phyloP scores from a whole-genome alignment of 345 rosid genomes.

The Eucalyptus fibrosa region DNA sequence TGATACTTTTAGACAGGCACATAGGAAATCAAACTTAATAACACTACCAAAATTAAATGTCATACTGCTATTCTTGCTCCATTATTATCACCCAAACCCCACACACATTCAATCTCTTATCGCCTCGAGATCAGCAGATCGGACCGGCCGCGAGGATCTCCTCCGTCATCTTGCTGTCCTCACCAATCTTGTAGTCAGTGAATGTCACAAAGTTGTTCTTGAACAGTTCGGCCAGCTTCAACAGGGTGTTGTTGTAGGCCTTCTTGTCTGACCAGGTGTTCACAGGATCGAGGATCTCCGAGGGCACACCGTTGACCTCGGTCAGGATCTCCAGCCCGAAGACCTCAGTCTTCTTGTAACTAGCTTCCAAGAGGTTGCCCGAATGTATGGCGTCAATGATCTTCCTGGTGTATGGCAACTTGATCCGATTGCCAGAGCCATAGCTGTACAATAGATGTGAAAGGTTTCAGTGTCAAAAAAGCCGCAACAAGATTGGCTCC shows the following conservation, averaged over 20 bases:
- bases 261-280: slow-evolving; percentile 78
- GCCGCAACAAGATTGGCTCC: background rate
- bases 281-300: slow-evolving; percentile 70
- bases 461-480: background rate
- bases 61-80: too few relatives aligned
- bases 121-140: too few relatives aligned
- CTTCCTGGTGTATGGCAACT: slow-evolving; percentile 72
- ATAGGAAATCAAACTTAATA: too few relatives aligned
- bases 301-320: slow-evolving; percentile 70
- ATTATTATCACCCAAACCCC: too few relatives aligned
- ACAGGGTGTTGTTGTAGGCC: slow-evolving; percentile 60
- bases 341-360: slow-evolving; percentile 59
- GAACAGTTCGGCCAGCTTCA: slow-evolving; percentile 85
- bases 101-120: too few relatives aligned
- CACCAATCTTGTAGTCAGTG: slow-evolving; percentile 68
- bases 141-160: too few relatives aligned
- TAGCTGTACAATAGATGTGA: slow-evolving; percentile 22
- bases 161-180: slow-evolving; percentile 10
- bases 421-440: slow-evolving; percentile 77
- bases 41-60: too few relatives aligned
- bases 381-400: slow-evolving; percentile 92
- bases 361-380: slow-evolving; percentile 55
- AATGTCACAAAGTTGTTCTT: slow-evolving; percentile 70
- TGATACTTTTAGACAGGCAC: too few relatives aligned
- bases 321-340: slow-evolving; percentile 83